A percentile compares a stretch with the other conserved stretches of the same genome.
Evolutionary conservation across 805 yeast species (phyloP).

Genomic region (Metschnikowia kofuensis): DNA sequence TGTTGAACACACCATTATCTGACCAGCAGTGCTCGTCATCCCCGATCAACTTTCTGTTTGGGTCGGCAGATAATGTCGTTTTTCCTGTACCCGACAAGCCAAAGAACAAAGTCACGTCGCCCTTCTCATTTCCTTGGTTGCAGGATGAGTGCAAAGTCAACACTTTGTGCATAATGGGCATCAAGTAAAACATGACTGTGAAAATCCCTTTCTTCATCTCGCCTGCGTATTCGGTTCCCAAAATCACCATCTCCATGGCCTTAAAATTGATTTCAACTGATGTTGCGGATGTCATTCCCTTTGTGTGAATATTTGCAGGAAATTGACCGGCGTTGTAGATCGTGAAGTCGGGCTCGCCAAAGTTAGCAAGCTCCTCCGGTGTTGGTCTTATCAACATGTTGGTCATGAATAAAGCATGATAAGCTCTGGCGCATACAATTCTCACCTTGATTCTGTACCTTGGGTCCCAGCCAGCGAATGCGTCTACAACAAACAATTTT

Average conservation of each 20-base stretch:
- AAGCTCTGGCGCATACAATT: conserved; percentile 96
- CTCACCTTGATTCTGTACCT: conserved; percentile 94
- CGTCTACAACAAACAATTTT: conserved; percentile 91
- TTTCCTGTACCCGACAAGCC: conserved; percentile 98
- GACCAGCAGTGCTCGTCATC: conserved; percentile 99
- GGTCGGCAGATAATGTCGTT: conserved; percentile 96
- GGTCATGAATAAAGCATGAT: conserved; percentile 97
- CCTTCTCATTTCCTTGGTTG: conserved; percentile 77
- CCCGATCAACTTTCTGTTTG: conserved; percentile 89
- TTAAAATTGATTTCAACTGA: conserved; percentile 95
- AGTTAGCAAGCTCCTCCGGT: conserved; percentile 77
- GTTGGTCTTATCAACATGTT: conserved; percentile 97
- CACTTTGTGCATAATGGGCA: conserved; percentile 91
- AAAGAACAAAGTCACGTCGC: conserved; percentile 92
- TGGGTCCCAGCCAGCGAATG: conserved; percentile 99
- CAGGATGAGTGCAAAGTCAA: conserved; percentile 94
- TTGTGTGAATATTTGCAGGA: conserved; percentile 95
- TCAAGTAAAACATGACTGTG: conserved; percentile 97
- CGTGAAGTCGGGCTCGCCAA: conserved; percentile 97
- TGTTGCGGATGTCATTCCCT: conserved; percentile 95
- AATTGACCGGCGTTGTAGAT: conserved; percentile 98
- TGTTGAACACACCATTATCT: conserved; percentile 96
- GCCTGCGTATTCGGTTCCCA: conserved; percentile 99
- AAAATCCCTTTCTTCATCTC: conserved; percentile 99
- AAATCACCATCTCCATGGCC: conserved; percentile 97